Evolutionary conservation across 2,329 filamentous ascomycete genomes (phyloP), one percentile per base, ranked within the genome.

Genomic region (Neopestalotiopsis sp.): DNA sequence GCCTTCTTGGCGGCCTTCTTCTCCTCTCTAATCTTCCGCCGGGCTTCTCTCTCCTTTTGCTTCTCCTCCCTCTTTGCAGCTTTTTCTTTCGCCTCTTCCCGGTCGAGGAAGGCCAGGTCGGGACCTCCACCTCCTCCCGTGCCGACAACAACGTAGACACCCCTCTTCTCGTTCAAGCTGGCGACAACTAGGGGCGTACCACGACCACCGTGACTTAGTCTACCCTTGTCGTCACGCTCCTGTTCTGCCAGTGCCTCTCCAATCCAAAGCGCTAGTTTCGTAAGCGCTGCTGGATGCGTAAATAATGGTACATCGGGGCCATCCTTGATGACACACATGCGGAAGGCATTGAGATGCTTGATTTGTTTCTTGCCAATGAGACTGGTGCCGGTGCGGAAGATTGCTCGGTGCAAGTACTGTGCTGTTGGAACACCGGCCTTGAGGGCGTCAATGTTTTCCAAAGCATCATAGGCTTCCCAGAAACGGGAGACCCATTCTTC

Each of bases 251-350:
- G 91, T 0, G 96, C 96, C 81, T 98, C 95, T 60, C 92, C 94
- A 57, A 99, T 89, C 96, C 96, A 99, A 3, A 97, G 86, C 0
- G 95, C 95, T 14, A 99, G 87, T 80, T 98, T 98, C 2, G 95
- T 97, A 30, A 99, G 84, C 1, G 96, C 96, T 5, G 95, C 94
- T 0, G 96, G 95, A 76, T 98, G 95, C 0, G 92, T 94, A 81
- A 99, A 99, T 12, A 98, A 87, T n/a, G 88, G 83, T 0, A 97
- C 92, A 74, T 98, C 96, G 0, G 95, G 94, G 0, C 95, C 94
- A 76, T 98, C 96, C 78, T 97, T 97, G 74, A 99, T 94, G 4
- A 98, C 92, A 42, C 93, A 97, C 87, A 99, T 94, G 64, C 96
- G 93, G 79, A 98, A 99, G 0, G 95, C 93, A 62, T 94, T 90